These are phyloP conservation scores for Aristolochia californica DNA, from an alignment of 164 flowering plant genomes.

Conservation along the genomic window DNA sequence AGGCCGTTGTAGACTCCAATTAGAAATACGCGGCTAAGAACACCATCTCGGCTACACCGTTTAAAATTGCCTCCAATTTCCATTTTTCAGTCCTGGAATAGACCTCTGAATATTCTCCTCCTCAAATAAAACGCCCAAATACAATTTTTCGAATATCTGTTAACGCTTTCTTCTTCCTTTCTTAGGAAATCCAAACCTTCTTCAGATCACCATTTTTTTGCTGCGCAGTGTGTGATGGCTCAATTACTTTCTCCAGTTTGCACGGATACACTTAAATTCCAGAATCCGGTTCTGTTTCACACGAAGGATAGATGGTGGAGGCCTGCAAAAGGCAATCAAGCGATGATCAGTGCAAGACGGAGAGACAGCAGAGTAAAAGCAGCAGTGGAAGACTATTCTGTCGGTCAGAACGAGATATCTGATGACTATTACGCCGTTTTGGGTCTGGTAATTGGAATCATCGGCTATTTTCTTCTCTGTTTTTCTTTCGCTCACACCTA, in stretches of 20 bases:
- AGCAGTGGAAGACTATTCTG: conserved; percentile 24
- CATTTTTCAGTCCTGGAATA: background rate
- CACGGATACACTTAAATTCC: conserved; percentile 47
- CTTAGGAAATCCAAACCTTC: background rate
- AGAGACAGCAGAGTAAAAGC: conserved; percentile 31
- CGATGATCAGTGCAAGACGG: conserved; percentile 18
- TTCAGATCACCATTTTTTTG: background rate
- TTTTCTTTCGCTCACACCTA: no score
- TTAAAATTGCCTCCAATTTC: background rate
- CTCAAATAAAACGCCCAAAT: conserved; percentile 9
- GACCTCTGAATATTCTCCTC: conserved; percentile 7
- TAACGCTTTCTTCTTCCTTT: background rate
- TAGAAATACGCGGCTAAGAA: conserved; percentile 1
- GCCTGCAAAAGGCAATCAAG: conserved; percentile 14
- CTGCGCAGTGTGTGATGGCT: conserved; percentile 28
- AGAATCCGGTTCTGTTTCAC: conserved; percentile 18
- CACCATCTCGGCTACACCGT: conserved; percentile 14
- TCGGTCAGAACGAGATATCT: conserved; percentile 25
- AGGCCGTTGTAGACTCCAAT: background rate
- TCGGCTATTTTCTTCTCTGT: background rate
- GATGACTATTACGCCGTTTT: conserved; percentile 79
- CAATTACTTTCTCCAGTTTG: conserved; percentile 51
- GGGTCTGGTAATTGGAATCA: conserved; percentile 48
- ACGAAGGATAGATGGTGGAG: conserved; percentile 21
- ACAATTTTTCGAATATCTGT: no score